Conservation (phyloP, 129 eudicot species). For the Mikania micrantha region DNA sequence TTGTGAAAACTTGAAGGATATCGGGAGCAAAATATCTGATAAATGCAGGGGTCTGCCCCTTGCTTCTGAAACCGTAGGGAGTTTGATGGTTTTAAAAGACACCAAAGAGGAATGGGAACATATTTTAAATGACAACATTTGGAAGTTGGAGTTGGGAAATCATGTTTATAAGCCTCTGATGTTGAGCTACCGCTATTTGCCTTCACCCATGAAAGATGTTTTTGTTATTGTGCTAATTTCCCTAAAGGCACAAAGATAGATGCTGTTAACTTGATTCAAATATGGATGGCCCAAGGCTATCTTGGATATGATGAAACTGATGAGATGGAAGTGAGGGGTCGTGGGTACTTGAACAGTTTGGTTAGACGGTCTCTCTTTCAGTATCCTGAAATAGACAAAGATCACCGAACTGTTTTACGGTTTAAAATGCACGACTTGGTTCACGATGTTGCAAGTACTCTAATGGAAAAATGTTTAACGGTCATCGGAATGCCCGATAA, state of each 20-base stretch:
- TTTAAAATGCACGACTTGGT: conserved; percentile 11
- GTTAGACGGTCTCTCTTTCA: conserved; percentile 13
- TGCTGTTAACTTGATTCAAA: conserved; percentile 11
- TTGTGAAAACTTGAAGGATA: not conserved
- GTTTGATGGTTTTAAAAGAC: not conserved
- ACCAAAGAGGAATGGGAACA: conserved; percentile 10
- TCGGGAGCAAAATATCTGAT: not conserved
- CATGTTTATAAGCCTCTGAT: not conserved
- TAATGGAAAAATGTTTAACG: conserved; percentile 11
- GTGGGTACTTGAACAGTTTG: conserved; percentile 2
- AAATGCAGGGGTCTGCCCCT: conserved; percentile 13
- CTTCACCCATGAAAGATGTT: conserved; percentile 2
- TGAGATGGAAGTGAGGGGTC: not conserved
- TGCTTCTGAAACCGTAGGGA: conserved; percentile 1
- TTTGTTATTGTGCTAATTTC: conserved; percentile 11
- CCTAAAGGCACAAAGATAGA: conserved; percentile 4
- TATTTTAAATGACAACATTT: not conserved
- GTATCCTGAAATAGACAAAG: not conserved
- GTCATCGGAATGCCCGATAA: not conserved
- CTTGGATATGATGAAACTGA: not conserved
- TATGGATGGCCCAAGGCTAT: conserved; percentile 10
- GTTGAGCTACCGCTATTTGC: conserved; percentile 2
- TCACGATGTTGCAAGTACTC: not conserved
- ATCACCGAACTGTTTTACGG: not conserved
- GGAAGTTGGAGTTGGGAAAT: not conserved